These are phyloP conservation scores for Magnusiomyces tetraspermus DNA, from an alignment of 1,139 yeast genomes.

Conservation along the genomic window DNA sequence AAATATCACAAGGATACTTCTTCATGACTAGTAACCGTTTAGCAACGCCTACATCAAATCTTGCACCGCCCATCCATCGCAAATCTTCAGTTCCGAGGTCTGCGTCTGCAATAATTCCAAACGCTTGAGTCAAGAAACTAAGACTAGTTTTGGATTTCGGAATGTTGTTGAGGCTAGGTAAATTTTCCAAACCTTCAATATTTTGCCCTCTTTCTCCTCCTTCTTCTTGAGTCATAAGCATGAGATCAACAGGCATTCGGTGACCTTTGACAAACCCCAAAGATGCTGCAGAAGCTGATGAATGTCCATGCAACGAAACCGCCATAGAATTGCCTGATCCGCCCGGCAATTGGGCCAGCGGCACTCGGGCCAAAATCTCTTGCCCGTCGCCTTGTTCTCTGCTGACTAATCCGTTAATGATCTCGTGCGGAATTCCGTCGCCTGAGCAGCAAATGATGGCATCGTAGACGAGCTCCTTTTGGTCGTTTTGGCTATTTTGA, in stretches of 20 bases:
- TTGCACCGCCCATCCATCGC: conserved; percentile 76
- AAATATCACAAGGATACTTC: conserved; percentile 72
- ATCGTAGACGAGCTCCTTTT: conserved; percentile 42
- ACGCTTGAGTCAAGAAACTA: conserved; percentile 78
- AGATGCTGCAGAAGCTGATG: conserved; percentile 59
- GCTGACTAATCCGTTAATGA: conserved; percentile 70
- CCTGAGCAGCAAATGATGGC: conserved; percentile 88
- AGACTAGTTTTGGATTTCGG: conserved; percentile 31
- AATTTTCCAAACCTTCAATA: too few species aligned
- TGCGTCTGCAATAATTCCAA: conserved; percentile 86
- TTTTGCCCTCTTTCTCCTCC: too few species aligned
- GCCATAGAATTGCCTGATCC: conserved; percentile 95
- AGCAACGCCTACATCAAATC: conserved; percentile 79
- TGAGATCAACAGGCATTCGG: conserved; percentile 59
- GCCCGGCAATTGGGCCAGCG: conserved; percentile 81
- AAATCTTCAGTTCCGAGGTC: conserved; percentile 89
- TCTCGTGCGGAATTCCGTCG: conserved; percentile 94
- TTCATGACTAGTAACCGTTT: conserved; percentile 49
- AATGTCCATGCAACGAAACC: conserved; percentile 68
- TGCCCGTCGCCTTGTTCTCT: conserved; percentile 45
- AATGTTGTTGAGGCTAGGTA: too few species aligned
- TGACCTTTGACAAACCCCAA: conserved; percentile 62
- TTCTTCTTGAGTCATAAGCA: conserved; percentile 63
- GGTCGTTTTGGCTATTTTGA: background rate
- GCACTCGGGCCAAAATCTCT: conserved; percentile 50